phyloP scores from a whole-genome alignment of 257 asterid species.

The Perilla frutescens region DNA sequence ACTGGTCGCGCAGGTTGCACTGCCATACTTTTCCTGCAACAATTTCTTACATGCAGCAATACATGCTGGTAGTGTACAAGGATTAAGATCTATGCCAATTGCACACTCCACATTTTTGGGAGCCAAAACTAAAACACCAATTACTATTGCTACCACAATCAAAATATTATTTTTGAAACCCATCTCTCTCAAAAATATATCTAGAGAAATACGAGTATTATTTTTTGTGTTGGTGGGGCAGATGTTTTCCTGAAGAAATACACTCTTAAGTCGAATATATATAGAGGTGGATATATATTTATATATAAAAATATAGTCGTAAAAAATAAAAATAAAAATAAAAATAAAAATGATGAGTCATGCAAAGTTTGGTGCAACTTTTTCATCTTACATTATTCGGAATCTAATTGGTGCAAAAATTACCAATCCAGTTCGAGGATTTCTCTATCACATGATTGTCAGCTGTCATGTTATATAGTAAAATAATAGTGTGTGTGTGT shows the following conservation, averaged over 20 bases:
- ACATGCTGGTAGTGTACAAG: conserved; percentile 59
- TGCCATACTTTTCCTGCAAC: conserved; percentile 43
- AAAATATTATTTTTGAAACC: conserved; percentile 26
- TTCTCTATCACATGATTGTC: no score
- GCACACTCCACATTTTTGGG: conserved; percentile 57
- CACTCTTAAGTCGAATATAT: not conserved
- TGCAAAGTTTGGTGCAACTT: conserved; percentile 2
- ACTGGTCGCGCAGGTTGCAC: conserved; percentile 60
- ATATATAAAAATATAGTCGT: no score
- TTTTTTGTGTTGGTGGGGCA: not conserved
- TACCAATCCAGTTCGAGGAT: no score
- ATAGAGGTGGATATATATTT: conserved; percentile 19
- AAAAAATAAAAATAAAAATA: no score
- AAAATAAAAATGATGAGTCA: conserved; percentile 27
- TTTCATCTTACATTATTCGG: no score
- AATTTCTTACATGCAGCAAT: conserved; percentile 53
- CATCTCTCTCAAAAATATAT: not conserved
- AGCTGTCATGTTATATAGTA: no score
- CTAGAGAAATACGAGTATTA: not conserved
- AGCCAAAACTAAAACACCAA: conserved; percentile 33
- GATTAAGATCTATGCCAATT: conserved; percentile 53
- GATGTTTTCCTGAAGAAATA: not conserved
- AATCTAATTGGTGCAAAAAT: no score
- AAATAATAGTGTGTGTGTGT: no score
- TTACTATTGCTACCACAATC: conserved; percentile 9